A percentile compares a stretch with the other conserved stretches of the same genome.
Conservation (phyloP, 371 early-diverging fungal genomes). For the Mucor mucedo region DNA sequence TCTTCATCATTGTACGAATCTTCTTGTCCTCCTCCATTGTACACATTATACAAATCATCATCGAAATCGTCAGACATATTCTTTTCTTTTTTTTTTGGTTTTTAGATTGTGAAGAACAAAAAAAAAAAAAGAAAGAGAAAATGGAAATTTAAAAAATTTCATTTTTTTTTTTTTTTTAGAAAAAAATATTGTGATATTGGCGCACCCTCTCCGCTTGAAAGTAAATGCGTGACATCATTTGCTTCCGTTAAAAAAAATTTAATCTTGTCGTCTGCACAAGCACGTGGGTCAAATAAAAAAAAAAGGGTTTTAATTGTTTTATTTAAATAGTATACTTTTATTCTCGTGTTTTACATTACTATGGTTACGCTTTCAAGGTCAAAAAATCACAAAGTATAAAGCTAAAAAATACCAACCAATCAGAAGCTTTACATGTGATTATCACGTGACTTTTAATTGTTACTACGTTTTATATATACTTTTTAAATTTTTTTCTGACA, state of each 20-base stretch:
- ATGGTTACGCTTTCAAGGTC: too few relatives aligned
- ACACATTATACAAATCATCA: slow-evolving; percentile 51
- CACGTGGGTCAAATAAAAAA: too few relatives aligned
- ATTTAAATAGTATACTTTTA: too few relatives aligned
- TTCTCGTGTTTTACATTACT: too few relatives aligned
- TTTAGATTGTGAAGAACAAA: neutral
- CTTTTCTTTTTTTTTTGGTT: neutral
- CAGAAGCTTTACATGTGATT: neutral
- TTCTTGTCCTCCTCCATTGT: slow-evolving; percentile 39
- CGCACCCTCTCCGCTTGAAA: neutral
- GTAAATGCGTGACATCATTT: neutral
- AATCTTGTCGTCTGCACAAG: too few relatives aligned
- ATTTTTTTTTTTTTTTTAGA: neutral
- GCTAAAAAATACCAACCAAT: neutral
- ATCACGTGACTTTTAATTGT: too few relatives aligned
- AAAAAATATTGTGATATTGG: neutral
- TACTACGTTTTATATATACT: too few relatives aligned
- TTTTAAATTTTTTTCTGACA: neutral
- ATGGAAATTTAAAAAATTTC: neutral
- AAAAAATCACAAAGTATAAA: too few relatives aligned
- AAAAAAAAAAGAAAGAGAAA: neutral
- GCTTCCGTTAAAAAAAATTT: neutral
- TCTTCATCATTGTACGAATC: slow-evolving; percentile 41
- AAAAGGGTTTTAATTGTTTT: too few relatives aligned
- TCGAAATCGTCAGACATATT: slow-evolving; percentile 45